Percentiles rank a stretch among this genome's conserved stretches.
phyloP scores from a whole-genome alignment of 257 asterid genomes.

The Eucommia ulmoides region DNA sequence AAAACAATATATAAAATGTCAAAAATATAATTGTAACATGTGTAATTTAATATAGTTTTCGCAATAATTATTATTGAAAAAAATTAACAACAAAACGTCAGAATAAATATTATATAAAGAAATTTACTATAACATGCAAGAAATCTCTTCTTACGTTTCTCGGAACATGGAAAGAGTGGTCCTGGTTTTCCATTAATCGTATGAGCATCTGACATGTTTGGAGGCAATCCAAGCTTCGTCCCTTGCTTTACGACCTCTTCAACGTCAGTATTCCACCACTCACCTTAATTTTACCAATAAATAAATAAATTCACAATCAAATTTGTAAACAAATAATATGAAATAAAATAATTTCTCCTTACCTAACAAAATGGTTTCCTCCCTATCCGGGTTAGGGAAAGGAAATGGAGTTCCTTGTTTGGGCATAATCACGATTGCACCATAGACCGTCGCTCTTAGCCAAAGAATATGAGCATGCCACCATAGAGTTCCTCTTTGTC shows the following conservation, averaged over 20 bases:
- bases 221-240: constrained; percentile 31
- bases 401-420: constrained; percentile 44
- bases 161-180: constrained; percentile 38
- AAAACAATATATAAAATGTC: no score
- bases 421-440: constrained; percentile 56
- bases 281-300: constrained; percentile 23
- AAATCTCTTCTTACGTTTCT: constrained; percentile 20
- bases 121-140: no score
- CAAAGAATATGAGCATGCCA: constrained; percentile 66
- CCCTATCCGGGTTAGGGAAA: constrained; percentile 49
- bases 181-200: constrained; percentile 54
- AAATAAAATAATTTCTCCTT: neutral
- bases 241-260: constrained; percentile 38
- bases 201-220: constrained; percentile 47
- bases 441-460: constrained; percentile 64
- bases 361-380: constrained; percentile 44
- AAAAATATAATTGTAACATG: no score
- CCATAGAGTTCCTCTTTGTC: constrained; percentile 56
- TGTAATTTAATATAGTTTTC: no score
- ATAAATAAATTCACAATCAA: no score
- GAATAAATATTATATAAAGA: no score
- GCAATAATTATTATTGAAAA: no score
- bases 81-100: no score
- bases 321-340: no score
- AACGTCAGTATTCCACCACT: constrained; percentile 53